These are phyloP conservation scores for Fonsecaea nubica DNA, from an alignment of 2,329 filamentous ascomycete species.

Conservation along the genomic window DNA sequence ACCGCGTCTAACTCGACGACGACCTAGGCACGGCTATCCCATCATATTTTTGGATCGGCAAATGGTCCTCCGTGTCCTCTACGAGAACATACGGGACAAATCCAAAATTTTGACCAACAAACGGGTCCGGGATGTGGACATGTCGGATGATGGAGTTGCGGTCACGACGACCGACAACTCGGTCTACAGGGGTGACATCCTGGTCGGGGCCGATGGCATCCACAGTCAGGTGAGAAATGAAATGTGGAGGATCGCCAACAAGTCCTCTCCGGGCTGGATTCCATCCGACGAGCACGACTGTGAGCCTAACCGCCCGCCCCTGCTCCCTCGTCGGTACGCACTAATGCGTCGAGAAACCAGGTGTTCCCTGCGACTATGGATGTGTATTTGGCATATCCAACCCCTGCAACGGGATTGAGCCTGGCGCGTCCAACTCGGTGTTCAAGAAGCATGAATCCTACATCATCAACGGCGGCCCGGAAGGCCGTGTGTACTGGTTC, in stretches of 20 bases:
- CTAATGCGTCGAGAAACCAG: conserved; percentile 22
- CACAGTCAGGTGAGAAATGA: conserved; percentile 47
- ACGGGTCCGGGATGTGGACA: neutral
- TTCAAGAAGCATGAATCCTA: conserved; percentile 35
- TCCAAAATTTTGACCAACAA: conserved; percentile 13
- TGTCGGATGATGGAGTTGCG: conserved; percentile 37
- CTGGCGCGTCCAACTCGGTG: conserved; percentile 21
- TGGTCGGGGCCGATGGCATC: conserved; percentile 54
- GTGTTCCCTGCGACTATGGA: conserved; percentile 34
- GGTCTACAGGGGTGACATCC: conserved; percentile 45
- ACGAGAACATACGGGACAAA: conserved; percentile 36
- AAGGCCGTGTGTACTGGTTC: conserved; percentile 42
- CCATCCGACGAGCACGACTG: conserved; percentile 5
- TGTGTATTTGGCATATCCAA: conserved; percentile 40
- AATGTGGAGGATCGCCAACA: conserved; percentile 42
- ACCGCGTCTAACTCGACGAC: neutral
- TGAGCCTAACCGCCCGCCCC: neutral
- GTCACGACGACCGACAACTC: conserved; percentile 47
- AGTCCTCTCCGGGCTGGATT: neutral
- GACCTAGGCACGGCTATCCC: conserved; percentile 31
- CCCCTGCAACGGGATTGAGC: conserved; percentile 20
- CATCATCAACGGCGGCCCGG: conserved; percentile 25
- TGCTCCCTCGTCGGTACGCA: no score
- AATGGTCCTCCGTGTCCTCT: conserved; percentile 39
- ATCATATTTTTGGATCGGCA: conserved; percentile 40